Conservation (phyloP, 2,329 filamentous ascomycete species). For the Fusarium sulawesiense region DNA sequence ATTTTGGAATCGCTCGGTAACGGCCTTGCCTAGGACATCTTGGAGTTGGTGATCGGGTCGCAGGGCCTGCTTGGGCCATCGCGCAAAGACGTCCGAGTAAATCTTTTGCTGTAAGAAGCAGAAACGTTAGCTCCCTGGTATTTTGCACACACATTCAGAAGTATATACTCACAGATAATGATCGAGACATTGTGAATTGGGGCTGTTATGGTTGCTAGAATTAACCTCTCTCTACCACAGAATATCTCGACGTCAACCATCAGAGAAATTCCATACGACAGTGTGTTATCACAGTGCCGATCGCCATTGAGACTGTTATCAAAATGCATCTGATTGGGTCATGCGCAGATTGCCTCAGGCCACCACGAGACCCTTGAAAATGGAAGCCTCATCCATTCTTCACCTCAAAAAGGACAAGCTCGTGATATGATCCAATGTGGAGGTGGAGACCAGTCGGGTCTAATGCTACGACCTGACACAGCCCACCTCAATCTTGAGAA, state of each 20-base stretch:
- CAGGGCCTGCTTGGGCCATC: slow-evolving; percentile 73
- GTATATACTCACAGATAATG: slow-evolving; percentile 46
- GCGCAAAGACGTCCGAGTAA: slow-evolving; percentile 56
- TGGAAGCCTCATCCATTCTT: slow-evolving; percentile 30
- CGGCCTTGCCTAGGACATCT: slow-evolving; percentile 59
- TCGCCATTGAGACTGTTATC: slow-evolving; percentile 1
- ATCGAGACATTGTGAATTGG: slow-evolving; percentile 50
- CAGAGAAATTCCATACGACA: slow-evolving; percentile 43
- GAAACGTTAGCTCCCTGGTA: background rate
- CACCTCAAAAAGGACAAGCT: slow-evolving; percentile 25
- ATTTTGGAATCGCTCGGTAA: slow-evolving; percentile 51
- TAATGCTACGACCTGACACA: slow-evolving; percentile 27
- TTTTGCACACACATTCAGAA: too few species aligned
- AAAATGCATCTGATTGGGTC: slow-evolving; percentile 35
- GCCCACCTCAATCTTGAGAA: slow-evolving; percentile 24
- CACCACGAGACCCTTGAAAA: slow-evolving; percentile 33
- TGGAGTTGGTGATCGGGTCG: slow-evolving; percentile 73
- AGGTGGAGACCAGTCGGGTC: slow-evolving; percentile 28
- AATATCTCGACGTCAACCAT: slow-evolving; percentile 45
- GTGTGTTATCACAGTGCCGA: slow-evolving; percentile 20
- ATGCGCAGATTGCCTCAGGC: slow-evolving; percentile 32
- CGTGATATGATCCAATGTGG: slow-evolving; percentile 33
- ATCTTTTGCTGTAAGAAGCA: slow-evolving; percentile 48
- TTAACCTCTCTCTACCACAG: slow-evolving; percentile 1
- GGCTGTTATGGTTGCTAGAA: slow-evolving; percentile 11